Percentiles rank a stretch among this genome's conserved stretches.
These are phyloP conservation scores for Pyricularia grisea DNA, from an alignment of 2,329 filamentous ascomycete genomes.

Conservation along the genomic window DNA sequence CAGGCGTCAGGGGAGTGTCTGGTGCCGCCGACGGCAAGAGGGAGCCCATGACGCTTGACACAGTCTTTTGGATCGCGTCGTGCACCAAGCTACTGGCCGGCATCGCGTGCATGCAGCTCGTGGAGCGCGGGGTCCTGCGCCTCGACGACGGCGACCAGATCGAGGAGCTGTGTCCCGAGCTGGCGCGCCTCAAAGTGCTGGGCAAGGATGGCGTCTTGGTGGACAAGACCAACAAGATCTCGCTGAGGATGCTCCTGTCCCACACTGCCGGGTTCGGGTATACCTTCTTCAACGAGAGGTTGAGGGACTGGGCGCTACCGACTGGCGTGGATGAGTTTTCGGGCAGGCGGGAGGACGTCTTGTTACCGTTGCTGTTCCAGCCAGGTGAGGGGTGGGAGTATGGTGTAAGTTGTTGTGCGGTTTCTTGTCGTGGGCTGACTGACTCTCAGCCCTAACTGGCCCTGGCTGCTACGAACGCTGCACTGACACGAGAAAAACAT, in stretches of 20 bases:
- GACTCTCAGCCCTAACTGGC: neutral
- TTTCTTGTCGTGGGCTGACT: neutral
- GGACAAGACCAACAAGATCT: slow-evolving; percentile 39
- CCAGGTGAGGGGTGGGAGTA: slow-evolving; percentile 41
- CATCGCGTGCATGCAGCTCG: slow-evolving; percentile 46
- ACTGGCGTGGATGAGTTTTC: slow-evolving; percentile 25
- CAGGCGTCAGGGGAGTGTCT: neutral
- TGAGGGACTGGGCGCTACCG: slow-evolving; percentile 37
- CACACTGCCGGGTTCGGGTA: slow-evolving; percentile 51
- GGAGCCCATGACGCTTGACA: neutral
- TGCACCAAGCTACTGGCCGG: slow-evolving; percentile 47
- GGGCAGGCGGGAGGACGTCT: slow-evolving; percentile 22
- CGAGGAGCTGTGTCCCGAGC: slow-evolving; percentile 38
- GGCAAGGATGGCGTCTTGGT: slow-evolving; percentile 23
- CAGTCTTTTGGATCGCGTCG: slow-evolving; percentile 40
- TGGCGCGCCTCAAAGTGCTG: slow-evolving; percentile 21
- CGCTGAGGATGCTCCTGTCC: slow-evolving; percentile 44
- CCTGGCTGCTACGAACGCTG: too few relatives aligned
- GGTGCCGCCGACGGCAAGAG: neutral
- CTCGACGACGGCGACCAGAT: slow-evolving; percentile 33
- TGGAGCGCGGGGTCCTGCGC: slow-evolving; percentile 37
- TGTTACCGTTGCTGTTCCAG: slow-evolving; percentile 30
- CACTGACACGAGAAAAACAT: neutral
- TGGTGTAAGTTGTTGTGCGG: slow-evolving; percentile 18
- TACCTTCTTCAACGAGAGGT: slow-evolving; percentile 39